Evolutionary conservation across 2,329 filamentous ascomycete genomes (phyloP).

Genomic region (Calonectria crousiana): DNA sequence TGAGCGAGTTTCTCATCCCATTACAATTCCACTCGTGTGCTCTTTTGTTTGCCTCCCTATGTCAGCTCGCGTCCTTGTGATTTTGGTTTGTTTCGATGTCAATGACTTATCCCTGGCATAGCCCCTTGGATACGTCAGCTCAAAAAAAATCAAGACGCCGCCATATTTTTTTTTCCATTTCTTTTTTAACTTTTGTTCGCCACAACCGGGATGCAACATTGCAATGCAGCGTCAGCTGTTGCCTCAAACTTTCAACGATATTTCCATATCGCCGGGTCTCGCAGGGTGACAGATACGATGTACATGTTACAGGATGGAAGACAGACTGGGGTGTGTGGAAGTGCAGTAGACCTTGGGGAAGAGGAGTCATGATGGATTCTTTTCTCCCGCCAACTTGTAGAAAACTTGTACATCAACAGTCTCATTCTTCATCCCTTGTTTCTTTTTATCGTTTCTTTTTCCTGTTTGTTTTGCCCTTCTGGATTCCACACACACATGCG

Average conservation of each 20-base stretch:
- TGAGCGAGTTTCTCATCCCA: background rate
- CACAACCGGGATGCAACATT: slow-evolving; percentile 3
- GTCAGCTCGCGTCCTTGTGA: background rate
- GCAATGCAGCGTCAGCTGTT: slow-evolving; percentile 12
- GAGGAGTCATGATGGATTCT: background rate
- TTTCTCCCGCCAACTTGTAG: background rate
- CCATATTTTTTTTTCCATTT: background rate
- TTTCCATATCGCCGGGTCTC: background rate
- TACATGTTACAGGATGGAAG: background rate
- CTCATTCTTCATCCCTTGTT: background rate
- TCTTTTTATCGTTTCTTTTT: background rate
- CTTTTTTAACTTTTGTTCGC: background rate
- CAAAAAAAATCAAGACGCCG: slow-evolving; percentile 13
- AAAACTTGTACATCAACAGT: background rate
- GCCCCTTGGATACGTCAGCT: slow-evolving; percentile 8
- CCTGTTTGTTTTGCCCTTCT: background rate
- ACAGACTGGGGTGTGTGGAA: background rate
- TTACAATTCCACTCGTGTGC: background rate
- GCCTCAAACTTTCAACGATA: slow-evolving; percentile 1
- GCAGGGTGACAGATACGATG: background rate
- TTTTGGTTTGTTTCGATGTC: background rate
- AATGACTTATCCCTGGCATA: background rate
- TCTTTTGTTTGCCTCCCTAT: background rate
- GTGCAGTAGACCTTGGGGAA: background rate
- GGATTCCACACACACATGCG: background rate